Percentiles rank a stretch among this genome's conserved stretches.
Conservation (phyloP, 345 rosid species). For the Cardiospermum halicacabum region DNA sequence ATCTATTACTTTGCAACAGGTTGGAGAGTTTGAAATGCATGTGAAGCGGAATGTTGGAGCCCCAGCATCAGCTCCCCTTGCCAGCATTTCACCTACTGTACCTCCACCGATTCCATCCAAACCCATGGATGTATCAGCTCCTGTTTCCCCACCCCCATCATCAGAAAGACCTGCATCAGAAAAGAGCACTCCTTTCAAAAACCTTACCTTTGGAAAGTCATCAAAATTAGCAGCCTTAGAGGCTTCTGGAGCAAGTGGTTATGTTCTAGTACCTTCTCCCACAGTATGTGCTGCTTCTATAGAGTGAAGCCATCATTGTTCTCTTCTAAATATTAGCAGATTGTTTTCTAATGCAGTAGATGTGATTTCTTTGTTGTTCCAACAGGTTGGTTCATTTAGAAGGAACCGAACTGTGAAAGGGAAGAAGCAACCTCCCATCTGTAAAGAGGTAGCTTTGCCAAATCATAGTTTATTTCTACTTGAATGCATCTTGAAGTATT, state of each 20-base stretch:
- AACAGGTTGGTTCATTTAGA: slow-evolving; percentile 73
- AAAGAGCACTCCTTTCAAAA: slow-evolving; percentile 54
- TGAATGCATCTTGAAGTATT: neutral
- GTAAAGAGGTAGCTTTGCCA: slow-evolving; percentile 55
- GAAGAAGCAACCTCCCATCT: slow-evolving; percentile 62
- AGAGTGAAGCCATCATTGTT: neutral
- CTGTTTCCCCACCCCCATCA: slow-evolving; percentile 39
- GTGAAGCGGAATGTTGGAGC: slow-evolving; percentile 67
- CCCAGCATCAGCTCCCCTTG: slow-evolving; percentile 35
- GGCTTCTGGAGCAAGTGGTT: slow-evolving; percentile 65
- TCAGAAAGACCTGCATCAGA: slow-evolving; percentile 49
- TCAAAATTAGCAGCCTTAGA: slow-evolving; percentile 73
- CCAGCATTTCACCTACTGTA: slow-evolving; percentile 54
- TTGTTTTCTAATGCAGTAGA: slow-evolving; percentile 6
- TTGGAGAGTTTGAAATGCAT: slow-evolving; percentile 93
- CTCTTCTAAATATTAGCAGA: neutral
- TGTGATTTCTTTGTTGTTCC: slow-evolving; percentile 5
- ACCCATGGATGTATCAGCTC: slow-evolving; percentile 59
- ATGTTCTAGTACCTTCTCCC: slow-evolving; percentile 69
- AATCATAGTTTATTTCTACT: neutral
- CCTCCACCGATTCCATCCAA: slow-evolving; percentile 83
- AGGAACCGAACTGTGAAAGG: slow-evolving; percentile 76
- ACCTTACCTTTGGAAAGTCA: slow-evolving; percentile 59
- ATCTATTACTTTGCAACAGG: slow-evolving; percentile 34
- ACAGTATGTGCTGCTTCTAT: slow-evolving; percentile 41